phyloP scores from a whole-genome alignment of 169 alveolate species.

The Cryptosporidium parvum region DNA sequence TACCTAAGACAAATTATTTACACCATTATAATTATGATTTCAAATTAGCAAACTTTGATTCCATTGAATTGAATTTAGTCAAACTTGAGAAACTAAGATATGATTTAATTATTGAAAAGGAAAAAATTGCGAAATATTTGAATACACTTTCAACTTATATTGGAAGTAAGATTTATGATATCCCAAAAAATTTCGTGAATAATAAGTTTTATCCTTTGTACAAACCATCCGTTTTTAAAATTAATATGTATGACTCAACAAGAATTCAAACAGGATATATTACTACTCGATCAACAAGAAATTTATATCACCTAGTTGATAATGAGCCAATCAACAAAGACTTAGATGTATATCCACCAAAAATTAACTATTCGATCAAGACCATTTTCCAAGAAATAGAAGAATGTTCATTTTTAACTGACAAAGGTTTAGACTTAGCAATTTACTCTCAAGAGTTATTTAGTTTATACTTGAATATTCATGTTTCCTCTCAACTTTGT shows the following conservation, averaged over 20 bases:
- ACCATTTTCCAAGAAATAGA: background rate
- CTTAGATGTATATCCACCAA: slow-evolving; percentile 15
- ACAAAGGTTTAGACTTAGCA: slow-evolving; percentile 66
- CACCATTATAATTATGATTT: slow-evolving; percentile 51
- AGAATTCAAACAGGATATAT: slow-evolving; percentile 20
- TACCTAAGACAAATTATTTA: slow-evolving; percentile 11
- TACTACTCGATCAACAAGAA: slow-evolving; percentile 23
- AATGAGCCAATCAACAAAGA: slow-evolving; percentile 20
- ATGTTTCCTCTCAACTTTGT: slow-evolving; percentile 1
- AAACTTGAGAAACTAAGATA: slow-evolving; percentile 50
- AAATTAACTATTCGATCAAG: slow-evolving; percentile 17
- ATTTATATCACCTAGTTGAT: slow-evolving; percentile 1
- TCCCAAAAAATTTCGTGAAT: slow-evolving; percentile 8
- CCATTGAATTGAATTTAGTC: slow-evolving; percentile 16
- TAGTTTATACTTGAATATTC: slow-evolving; percentile 6
- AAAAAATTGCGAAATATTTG: slow-evolving; percentile 7
- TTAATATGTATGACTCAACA: slow-evolving; percentile 8
- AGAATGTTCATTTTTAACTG: slow-evolving; percentile 52
- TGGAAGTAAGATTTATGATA: slow-evolving; percentile 59
- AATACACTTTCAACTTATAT: slow-evolving; percentile 9
- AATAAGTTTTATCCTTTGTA: slow-evolving; percentile 28
- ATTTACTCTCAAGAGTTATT: slow-evolving; percentile 9
- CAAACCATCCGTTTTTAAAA: slow-evolving; percentile 46
- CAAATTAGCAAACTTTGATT: slow-evolving; percentile 14
- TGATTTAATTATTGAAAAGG: slow-evolving; percentile 47